Conservation (phyloP, 345 rosid species). For the Acer negundo region DNA sequence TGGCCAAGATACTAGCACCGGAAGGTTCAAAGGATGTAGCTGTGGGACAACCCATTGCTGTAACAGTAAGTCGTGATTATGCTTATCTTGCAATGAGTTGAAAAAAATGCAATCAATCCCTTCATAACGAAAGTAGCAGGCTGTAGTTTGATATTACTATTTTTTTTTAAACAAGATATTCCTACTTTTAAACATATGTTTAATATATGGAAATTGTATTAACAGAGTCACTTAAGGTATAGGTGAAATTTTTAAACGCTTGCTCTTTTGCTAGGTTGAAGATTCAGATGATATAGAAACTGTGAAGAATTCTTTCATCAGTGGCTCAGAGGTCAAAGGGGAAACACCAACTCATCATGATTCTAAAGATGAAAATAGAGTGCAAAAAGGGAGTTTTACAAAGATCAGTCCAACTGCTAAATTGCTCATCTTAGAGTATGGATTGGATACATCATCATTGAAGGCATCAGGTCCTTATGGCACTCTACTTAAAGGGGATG, state of each 20-base stretch:
- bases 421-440: constrained; percentile 69
- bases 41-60: constrained; percentile 67
- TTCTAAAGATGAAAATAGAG: constrained; percentile 41
- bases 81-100: neutral
- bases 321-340: constrained; percentile 45
- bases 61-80: constrained; percentile 48
- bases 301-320: constrained; percentile 54
- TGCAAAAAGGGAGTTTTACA: constrained; percentile 46
- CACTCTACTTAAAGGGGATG: constrained; percentile 86
- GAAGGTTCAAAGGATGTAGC: constrained; percentile 74
- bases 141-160: neutral
- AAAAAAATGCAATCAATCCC: neutral
- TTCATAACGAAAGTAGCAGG: neutral
- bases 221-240: constrained; percentile 16
- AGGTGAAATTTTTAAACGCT: constrained; percentile 21
- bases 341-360: constrained; percentile 46
- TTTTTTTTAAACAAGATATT: too few species aligned
- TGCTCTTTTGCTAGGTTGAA: constrained; percentile 72
- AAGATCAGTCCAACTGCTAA: constrained; percentile 95
- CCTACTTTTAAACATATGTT: neutral
- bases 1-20: constrained; percentile 70
- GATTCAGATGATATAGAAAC: constrained; percentile 69
- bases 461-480: constrained; percentile 82
- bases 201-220: neutral
- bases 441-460: constrained; percentile 76